phyloP scores from a whole-genome alignment of 2,329 filamentous ascomycete species.

The Penicillium corylophilum region DNA sequence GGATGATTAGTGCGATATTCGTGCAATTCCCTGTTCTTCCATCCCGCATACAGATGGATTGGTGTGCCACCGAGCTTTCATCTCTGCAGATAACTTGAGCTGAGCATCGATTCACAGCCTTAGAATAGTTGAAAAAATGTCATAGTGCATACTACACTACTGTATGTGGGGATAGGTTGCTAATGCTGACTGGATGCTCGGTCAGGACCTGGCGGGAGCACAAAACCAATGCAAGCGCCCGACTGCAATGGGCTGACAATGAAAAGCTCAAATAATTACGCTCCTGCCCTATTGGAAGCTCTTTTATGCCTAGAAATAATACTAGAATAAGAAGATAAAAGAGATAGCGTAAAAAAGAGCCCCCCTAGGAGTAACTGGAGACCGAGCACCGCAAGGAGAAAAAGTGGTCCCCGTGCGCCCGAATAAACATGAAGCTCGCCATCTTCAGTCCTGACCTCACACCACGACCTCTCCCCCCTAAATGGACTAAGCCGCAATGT shows the following conservation, averaged over 20 bases:
- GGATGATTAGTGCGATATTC: background rate
- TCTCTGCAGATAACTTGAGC: background rate
- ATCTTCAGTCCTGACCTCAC: slow-evolving; percentile 5
- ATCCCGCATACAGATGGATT: slow-evolving; percentile 3
- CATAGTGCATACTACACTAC: background rate
- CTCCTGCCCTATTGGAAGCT: background rate
- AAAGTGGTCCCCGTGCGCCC: slow-evolving; percentile 16
- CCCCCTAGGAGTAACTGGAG: background rate
- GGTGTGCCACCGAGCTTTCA: background rate
- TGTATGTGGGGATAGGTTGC: background rate
- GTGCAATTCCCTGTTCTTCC: background rate
- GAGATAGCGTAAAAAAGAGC: background rate
- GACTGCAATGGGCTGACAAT: slow-evolving; percentile 5
- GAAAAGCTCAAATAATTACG: background rate
- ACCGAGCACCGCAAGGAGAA: slow-evolving; percentile 4
- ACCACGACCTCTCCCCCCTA: background rate
- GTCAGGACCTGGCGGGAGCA: background rate
- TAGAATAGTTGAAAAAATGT: background rate
- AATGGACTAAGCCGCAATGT: slow-evolving; percentile 18
- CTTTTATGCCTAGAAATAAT: background rate
- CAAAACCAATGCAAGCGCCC: background rate
- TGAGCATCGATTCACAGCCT: background rate
- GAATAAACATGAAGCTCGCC: slow-evolving; percentile 16
- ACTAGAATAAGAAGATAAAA: background rate
- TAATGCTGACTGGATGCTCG: background rate